These are phyloP conservation scores for Hemisphaericaspora lyxosophila DNA, from an alignment of 1,139 yeast genomes.

Conservation along the genomic window DNA sequence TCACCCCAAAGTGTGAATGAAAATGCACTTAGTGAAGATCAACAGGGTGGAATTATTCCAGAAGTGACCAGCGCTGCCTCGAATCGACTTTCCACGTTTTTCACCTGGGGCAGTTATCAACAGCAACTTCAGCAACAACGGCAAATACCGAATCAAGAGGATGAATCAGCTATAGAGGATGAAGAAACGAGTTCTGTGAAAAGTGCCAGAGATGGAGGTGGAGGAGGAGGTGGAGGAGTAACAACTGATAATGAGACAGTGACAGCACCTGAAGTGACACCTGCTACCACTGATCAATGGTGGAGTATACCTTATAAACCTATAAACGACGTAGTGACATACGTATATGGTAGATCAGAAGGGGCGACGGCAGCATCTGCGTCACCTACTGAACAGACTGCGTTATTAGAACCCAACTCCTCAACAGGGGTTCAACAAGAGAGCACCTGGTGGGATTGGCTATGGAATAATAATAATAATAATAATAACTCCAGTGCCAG, in stretches of 20 bases:
- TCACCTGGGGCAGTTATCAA: constrained; percentile 7
- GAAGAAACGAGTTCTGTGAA: neutral
- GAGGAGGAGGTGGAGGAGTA: too few relatives aligned
- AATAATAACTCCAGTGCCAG: too few relatives aligned
- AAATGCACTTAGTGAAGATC: neutral
- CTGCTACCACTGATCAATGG: constrained; percentile 2
- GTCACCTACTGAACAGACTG: constrained; percentile 13
- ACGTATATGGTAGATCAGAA: constrained; percentile 1
- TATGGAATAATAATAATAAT: constrained; percentile 12
- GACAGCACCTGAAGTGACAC: neutral
- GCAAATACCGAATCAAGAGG: neutral
- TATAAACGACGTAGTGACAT: constrained; percentile 3
- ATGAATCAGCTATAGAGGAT: constrained; percentile 5
- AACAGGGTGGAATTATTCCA: neutral
- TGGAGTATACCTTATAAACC: constrained; percentile 4
- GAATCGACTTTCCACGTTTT: constrained; percentile 3
- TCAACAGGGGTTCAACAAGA: neutral
- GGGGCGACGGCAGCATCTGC: neutral
- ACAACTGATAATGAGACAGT: too few relatives aligned
- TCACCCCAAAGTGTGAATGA: neutral
- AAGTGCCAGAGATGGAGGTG: neutral
- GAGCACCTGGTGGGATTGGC: constrained; percentile 27
- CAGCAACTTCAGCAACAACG: too few relatives aligned
- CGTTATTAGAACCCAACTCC: constrained; percentile 9
- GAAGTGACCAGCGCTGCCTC: neutral